Conservation (phyloP, 176 grass and related monocot species). For the Carex parvula region DNA sequence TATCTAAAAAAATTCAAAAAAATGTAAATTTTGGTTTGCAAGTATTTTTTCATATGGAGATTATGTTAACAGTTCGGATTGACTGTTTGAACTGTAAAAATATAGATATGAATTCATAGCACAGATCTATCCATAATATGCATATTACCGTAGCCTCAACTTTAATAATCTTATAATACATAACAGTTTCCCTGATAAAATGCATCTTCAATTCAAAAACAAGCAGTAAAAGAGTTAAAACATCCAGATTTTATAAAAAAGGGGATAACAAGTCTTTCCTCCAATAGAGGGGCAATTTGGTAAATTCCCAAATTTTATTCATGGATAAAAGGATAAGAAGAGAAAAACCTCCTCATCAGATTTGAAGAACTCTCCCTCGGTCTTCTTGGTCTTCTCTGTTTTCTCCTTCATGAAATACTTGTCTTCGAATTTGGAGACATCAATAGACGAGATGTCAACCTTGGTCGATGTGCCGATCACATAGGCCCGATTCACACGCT, state of each 20-base stretch:
- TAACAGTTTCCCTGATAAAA: neutral
- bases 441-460: constrained; percentile 71
- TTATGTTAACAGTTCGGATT: too few relatives aligned
- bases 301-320: neutral
- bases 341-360: constrained; percentile 54
- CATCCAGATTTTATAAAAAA: neutral
- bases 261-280: neutral
- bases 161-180: neutral
- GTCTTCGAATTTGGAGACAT: constrained; percentile 64
- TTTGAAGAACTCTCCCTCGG: constrained; percentile 81
- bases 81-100: too few relatives aligned
- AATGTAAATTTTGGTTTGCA: too few relatives aligned
- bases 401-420: constrained; percentile 79
- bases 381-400: constrained; percentile 63
- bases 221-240: neutral
- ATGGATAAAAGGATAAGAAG: neutral
- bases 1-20: too few relatives aligned
- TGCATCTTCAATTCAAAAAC: neutral
- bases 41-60: too few relatives aligned
- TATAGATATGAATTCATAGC: too few relatives aligned
- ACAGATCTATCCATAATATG: too few relatives aligned
- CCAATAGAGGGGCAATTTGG: neutral
- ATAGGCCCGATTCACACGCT: constrained; percentile 70
- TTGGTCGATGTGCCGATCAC: constrained; percentile 82
- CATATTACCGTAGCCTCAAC: too few relatives aligned